Base-by-base conservation (phyloP, 495 filamentous ascomycete genomes). In the Aspergillus sparsus region DNA sequence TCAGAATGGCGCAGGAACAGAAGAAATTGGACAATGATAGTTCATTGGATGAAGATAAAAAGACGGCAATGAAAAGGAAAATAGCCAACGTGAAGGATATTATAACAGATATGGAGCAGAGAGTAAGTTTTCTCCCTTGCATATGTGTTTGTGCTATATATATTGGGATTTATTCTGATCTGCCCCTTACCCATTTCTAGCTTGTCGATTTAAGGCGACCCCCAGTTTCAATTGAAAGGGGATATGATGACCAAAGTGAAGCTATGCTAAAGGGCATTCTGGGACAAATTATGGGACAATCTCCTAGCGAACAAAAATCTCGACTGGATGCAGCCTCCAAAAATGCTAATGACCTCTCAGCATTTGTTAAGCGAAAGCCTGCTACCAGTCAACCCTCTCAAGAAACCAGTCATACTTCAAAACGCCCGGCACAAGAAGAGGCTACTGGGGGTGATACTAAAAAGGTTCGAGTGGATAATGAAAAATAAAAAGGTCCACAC, bases 21-120 rank as follows among this genome's bases (percentile, higher is more conserved):
- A 78, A 85, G 53, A 83, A 89, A 54, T 65, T 83, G 9, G 78
- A 80, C 37, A 75, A 69, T 32, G 82, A 84, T 59, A 80, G 83
- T 49, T 82, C 86, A 58, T 66, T 69, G 39, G 71, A 71, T 35
- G 76, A 79, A 49, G 77, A 77, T 39, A 80, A 77, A 47, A 58
- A 57, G 1, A 84, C 84, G 50, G 75, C 83, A 18, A 82, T 82
- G 31, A 83, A 86, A 62, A 80, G 80, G 42, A 84, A 85, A 60
- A 91, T 96, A 65, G 76, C 81, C 10, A 92, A 96, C 59, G 89
- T 93, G 34, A 93, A 90, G 73, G 92, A 96, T 39, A 87, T 97
- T 53, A 81, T 96, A 39, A 82, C 80, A 42, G 92, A 96, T 65
- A 93, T 96, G 91, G 87, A 95, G 77, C 85, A 88, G 74, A 76